Percentiles rank a stretch among this genome's conserved stretches.
Conservation (phyloP, 2,329 filamentous ascomycete species). For the Chaetomium globosum region DNA sequence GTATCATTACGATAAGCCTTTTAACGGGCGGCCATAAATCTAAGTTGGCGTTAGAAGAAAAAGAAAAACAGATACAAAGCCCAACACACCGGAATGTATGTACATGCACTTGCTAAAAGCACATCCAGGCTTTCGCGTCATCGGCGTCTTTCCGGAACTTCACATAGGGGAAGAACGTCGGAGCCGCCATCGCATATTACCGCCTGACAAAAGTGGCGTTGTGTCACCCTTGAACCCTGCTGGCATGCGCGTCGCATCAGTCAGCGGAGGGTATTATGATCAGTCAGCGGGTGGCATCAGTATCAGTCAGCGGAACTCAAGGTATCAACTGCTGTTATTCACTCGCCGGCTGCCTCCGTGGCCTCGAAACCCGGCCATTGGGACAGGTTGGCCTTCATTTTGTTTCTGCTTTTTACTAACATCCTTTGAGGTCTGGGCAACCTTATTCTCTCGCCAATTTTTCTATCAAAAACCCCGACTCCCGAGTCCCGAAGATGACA, state of each 20-base stretch:
- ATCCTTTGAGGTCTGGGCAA: not conserved
- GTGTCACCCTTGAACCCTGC: not conserved
- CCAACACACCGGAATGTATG: too few relatives aligned
- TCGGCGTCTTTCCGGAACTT: not conserved
- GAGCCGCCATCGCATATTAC: not conserved
- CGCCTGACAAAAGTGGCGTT: not conserved
- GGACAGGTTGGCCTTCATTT: not conserved
- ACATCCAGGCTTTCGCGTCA: too few relatives aligned
- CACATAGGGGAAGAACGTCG: conserved; percentile 8
- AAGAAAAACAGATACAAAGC: too few relatives aligned
- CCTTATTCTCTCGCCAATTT: not conserved
- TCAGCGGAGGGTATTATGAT: not conserved
- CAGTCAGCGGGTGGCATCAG: not conserved
- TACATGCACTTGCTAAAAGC: too few relatives aligned
- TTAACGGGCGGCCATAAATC: too few relatives aligned
- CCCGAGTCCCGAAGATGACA: not conserved
- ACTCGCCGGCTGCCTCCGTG: not conserved
- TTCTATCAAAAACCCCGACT: not conserved
- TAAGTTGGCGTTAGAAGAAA: too few relatives aligned
- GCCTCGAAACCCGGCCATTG: not conserved
- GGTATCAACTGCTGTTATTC: too few relatives aligned
- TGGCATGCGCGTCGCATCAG: not conserved
- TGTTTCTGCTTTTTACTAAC: not conserved
- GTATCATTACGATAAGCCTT: too few relatives aligned
- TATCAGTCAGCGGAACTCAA: not conserved